These are phyloP conservation scores for Fonsecaea multimorphosa DNA, from an alignment of 2,329 filamentous ascomycete species.

Conservation along the genomic window DNA sequence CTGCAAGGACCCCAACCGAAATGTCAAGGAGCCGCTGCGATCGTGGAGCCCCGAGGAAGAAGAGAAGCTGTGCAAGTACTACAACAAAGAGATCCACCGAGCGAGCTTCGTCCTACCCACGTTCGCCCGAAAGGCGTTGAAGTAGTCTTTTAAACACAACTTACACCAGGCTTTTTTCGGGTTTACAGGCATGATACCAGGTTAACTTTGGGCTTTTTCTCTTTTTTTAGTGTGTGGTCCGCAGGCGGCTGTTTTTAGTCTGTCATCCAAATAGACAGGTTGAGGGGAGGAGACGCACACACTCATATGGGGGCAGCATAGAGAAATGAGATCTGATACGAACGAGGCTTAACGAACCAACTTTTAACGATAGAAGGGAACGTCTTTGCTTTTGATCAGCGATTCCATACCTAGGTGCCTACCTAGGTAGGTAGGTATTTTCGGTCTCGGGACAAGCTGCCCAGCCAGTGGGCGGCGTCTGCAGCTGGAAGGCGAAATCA, in stretches of 20 bases:
- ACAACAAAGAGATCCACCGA: slow-evolving; percentile 95
- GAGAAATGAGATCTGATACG: slow-evolving; percentile 4
- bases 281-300: not conserved
- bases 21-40: slow-evolving; percentile 85
- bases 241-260: not conserved
- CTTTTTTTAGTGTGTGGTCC: not conserved
- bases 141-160: slow-evolving; percentile 41
- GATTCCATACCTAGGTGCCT: too few species aligned
- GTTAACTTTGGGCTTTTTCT: slow-evolving; percentile 9
- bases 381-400: not conserved
- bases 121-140: slow-evolving; percentile 80
- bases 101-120: slow-evolving; percentile 91
- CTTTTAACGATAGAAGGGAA: slow-evolving; percentile 13
- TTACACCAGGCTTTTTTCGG: not conserved
- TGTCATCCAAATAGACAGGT: not conserved
- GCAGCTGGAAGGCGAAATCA: not conserved
- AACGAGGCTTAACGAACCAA: slow-evolving; percentile 13
- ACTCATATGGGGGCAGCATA: not conserved
- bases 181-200: slow-evolving; percentile 31
- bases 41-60: slow-evolving; percentile 85
- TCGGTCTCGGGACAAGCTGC: not conserved
- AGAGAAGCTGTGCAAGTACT: slow-evolving; percentile 92
- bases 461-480: slow-evolving; percentile 5
- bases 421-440: too few species aligned
- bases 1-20: slow-evolving; percentile 85